Evolutionary conservation across 768 basidiomycete species (phyloP).

Genomic region (Candolleomyces efflorescens): DNA sequence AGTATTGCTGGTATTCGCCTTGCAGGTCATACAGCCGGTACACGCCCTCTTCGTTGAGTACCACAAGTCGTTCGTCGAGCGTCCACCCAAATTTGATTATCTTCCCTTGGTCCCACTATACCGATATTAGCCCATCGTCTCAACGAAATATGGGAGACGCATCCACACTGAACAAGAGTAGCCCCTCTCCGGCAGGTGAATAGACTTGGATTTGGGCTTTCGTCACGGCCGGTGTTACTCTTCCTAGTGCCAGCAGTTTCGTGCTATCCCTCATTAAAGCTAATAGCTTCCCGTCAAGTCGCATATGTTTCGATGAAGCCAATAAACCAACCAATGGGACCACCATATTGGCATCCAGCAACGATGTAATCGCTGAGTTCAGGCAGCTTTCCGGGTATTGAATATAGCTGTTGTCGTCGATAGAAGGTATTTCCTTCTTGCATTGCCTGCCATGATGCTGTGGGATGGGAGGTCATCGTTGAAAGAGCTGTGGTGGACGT

Average conservation of each 20-base stretch:
- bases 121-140: constrained; percentile 12
- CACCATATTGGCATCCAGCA: constrained; percentile 81
- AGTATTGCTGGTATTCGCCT: constrained; percentile 81
- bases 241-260: constrained; percentile 72
- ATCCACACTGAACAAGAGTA: constrained; percentile 71
- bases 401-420: constrained; percentile 78
- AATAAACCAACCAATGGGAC: constrained; percentile 67
- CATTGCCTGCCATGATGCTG: constrained; percentile 88
- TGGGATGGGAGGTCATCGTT: constrained; percentile 55
- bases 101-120: constrained; percentile 86
- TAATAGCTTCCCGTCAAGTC: constrained; percentile 22
- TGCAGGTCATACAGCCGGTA: constrained; percentile 89
- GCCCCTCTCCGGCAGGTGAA: constrained; percentile 76
- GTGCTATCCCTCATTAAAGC: constrained; percentile 85
- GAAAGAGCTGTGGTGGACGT: background rate
- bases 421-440: constrained; percentile 86
- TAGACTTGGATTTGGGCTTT: constrained; percentile 86
- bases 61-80: constrained; percentile 71
- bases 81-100: constrained; percentile 86
- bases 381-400: constrained; percentile 72
- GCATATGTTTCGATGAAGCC: background rate
- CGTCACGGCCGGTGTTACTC: constrained; percentile 48
- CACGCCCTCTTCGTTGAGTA: constrained; percentile 88
- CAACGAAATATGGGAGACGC: constrained; percentile 16
- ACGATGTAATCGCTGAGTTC: constrained; percentile 76